phyloP scores from a whole-genome alignment of 352 stramenopile genomes.

The Lagenidium sp. region DNA sequence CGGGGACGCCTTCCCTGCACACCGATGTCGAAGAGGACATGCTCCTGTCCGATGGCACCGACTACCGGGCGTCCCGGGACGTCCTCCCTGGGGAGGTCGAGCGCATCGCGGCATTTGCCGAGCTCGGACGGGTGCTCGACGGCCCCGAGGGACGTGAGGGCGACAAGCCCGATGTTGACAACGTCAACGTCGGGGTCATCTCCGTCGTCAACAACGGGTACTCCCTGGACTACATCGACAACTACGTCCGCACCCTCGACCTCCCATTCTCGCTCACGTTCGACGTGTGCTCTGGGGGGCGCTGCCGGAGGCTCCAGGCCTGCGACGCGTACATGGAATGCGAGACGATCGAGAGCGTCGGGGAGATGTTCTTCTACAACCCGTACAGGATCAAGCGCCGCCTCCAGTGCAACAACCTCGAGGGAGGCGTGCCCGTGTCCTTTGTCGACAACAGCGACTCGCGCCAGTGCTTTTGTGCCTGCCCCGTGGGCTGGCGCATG shows the following conservation, averaged over 20 bases:
- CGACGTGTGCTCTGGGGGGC: constrained; percentile 16
- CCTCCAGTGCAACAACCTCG: constrained; percentile 24
- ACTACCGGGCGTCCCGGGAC: constrained; percentile 8
- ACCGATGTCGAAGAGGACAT: background rate
- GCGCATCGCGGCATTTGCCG: constrained; percentile 24
- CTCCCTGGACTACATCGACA: constrained; percentile 24
- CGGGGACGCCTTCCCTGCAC: constrained; percentile 13
- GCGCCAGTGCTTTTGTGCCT: constrained; percentile 52
- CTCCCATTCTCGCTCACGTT: constrained; percentile 33
- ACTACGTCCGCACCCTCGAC: constrained; percentile 16
- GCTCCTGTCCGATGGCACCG: constrained; percentile 7
- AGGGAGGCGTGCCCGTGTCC: constrained; percentile 31
- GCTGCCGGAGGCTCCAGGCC: no score
- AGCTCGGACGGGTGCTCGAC: constrained; percentile 21
- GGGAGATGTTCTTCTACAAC: constrained; percentile 60
- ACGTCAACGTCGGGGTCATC: constrained; percentile 20
- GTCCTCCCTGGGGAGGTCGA: constrained; percentile 16
- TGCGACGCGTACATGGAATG: constrained; percentile 18
- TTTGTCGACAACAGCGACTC: constrained; percentile 23
- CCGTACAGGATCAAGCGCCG: constrained; percentile 33
- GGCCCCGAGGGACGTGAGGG: background rate
- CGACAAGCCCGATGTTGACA: background rate
- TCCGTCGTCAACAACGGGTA: constrained; percentile 26
- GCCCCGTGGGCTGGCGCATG: constrained; percentile 28
- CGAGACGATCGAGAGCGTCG: constrained; percentile 19